Conservation (phyloP, 495 filamentous ascomycete species). For the Xylaria intraflava region DNA sequence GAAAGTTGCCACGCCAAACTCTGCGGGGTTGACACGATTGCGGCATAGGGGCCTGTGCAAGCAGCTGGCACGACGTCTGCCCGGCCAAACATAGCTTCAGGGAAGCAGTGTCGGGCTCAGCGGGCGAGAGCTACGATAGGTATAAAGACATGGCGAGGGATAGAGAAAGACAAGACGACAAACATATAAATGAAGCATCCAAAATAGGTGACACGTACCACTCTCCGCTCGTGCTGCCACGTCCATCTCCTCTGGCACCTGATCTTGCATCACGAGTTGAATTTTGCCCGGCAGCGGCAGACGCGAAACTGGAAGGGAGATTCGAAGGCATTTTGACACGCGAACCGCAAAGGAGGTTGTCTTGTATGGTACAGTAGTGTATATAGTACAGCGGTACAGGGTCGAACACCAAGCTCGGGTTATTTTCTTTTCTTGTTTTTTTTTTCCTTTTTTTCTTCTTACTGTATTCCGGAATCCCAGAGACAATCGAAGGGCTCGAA, state of each 20-base stretch:
- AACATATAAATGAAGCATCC: neutral
- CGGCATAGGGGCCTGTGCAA: neutral
- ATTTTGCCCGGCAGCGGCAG: conserved; percentile 69
- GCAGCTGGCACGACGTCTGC: neutral
- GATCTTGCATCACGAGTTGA: conserved; percentile 46
- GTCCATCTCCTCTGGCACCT: conserved; percentile 49
- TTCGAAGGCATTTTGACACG: conserved; percentile 59
- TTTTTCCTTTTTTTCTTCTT: neutral
- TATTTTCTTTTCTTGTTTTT: neutral
- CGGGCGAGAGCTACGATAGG: neutral
- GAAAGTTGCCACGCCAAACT: conserved; percentile 16
- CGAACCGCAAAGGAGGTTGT: conserved; percentile 7
- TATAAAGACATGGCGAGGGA: neutral
- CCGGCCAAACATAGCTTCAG: neutral
- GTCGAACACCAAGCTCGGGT: neutral
- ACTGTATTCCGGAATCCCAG: neutral
- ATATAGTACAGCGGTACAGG: conserved; percentile 2
- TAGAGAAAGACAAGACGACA: neutral
- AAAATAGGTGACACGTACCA: conserved; percentile 18
- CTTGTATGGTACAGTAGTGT: conserved; percentile 1
- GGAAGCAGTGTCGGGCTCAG: neutral
- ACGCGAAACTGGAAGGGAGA: conserved; percentile 77
- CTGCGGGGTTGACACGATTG: conserved; percentile 53
- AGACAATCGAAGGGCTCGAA: neutral
- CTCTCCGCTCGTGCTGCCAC: conserved; percentile 31